Percentiles rank a stretch among this genome's conserved stretches.
phyloP scores from a whole-genome alignment of 176 grass and related monocot species.

The Musa troglodytarum region DNA sequence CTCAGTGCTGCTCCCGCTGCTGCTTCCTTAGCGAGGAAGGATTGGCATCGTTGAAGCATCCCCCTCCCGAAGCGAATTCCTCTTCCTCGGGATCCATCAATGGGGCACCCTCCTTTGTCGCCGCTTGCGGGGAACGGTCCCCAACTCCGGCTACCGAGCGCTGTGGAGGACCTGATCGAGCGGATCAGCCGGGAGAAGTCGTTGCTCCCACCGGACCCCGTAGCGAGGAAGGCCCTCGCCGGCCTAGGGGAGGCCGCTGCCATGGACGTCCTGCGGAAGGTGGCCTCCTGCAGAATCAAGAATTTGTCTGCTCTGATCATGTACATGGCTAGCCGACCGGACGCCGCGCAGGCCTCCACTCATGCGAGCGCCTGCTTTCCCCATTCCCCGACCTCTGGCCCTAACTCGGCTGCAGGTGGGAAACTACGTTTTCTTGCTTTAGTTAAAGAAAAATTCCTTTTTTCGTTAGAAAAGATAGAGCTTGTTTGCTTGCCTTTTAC shows the following conservation, averaged over 20 bases:
- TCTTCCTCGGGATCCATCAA: background rate
- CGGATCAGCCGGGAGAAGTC: conserved; percentile 7
- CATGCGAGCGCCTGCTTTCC: background rate
- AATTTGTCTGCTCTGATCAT: conserved; percentile 8
- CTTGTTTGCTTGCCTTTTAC: too few relatives aligned
- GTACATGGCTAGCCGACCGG: background rate
- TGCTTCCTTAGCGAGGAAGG: too few relatives aligned
- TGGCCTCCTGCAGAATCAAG: background rate
- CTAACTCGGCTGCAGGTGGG: background rate
- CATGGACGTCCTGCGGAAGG: background rate
- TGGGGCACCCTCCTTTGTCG: conserved; percentile 1
- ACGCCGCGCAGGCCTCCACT: background rate
- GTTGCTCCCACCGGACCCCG: background rate
- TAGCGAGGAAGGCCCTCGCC: background rate
- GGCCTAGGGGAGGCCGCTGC: conserved; percentile 5
- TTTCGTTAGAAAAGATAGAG: too few relatives aligned
- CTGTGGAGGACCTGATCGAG: conserved; percentile 4
- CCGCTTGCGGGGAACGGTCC: too few relatives aligned
- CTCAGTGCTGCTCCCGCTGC: too few relatives aligned
- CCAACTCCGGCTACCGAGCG: background rate
- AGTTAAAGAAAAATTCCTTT: too few relatives aligned
- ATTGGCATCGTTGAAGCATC: too few relatives aligned
- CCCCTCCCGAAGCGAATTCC: too few relatives aligned
- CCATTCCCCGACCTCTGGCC: background rate
- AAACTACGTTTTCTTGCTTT: too few relatives aligned